Conservation (phyloP, 176 grass and related monocot species). For the Oryza glaberrima region DNA sequence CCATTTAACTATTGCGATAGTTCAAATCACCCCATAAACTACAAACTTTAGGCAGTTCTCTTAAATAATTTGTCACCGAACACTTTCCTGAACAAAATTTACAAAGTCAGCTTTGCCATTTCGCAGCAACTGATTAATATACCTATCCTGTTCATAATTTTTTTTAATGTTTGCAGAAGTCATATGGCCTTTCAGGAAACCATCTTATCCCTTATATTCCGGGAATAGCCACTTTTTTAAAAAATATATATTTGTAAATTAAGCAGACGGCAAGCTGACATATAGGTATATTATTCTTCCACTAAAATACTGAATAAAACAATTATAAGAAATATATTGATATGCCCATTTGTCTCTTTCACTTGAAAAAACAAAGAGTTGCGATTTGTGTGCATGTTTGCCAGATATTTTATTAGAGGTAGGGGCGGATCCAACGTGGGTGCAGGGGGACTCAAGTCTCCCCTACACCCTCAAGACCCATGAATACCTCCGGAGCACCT, state of each 20-base stretch:
- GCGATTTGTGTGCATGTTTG: not conserved
- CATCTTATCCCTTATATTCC: not conserved
- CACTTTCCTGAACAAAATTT: not conserved
- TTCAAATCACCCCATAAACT: no score
- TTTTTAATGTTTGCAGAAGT: not conserved
- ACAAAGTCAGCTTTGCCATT: not conserved
- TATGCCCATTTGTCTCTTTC: not conserved
- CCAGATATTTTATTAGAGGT: not conserved
- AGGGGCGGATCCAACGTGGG: no score
- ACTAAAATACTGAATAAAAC: not conserved
- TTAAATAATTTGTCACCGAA: not conserved
- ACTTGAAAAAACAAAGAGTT: not conserved
- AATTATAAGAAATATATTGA: not conserved
- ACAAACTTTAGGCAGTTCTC: not conserved
- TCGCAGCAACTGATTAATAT: not conserved
- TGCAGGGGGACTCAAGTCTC: no score
- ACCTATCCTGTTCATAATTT: not conserved
- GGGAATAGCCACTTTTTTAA: no score
- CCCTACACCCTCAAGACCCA: no score
- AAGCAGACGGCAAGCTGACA: not conserved
- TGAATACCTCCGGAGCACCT: no score
- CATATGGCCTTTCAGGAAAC: conserved; percentile 22
- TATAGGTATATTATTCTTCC: not conserved
- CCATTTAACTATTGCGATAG: no score
- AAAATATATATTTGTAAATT: not conserved